Conservation (phyloP, 2,329 filamentous ascomycete species). For the Plectosphaerella sp. region DNA sequence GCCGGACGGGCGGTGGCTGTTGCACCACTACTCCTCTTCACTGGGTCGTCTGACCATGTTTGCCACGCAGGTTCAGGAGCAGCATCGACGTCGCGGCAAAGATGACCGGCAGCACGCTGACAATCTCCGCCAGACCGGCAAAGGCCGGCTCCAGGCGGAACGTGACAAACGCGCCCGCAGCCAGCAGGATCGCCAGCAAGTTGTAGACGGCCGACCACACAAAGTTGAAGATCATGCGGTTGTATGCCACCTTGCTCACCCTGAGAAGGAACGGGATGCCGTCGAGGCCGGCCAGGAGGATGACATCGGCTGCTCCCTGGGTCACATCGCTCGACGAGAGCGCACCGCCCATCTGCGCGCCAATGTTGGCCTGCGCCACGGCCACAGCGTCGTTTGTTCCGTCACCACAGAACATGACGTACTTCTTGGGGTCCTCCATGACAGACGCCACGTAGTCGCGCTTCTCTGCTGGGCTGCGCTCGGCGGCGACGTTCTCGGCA, state of each 20-base stretch:
- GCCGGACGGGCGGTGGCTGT: too few relatives aligned
- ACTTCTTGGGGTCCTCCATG: conserved; percentile 18
- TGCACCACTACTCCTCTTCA: too few relatives aligned
- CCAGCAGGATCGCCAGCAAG: conserved; percentile 54
- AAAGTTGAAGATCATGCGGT: conserved; percentile 56
- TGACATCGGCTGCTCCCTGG: conserved; percentile 50
- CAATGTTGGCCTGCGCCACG: conserved; percentile 55
- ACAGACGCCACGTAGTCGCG: conserved; percentile 42
- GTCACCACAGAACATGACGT: conserved; percentile 57
- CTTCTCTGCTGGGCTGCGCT: conserved; percentile 50
- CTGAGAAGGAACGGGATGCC: conserved; percentile 49
- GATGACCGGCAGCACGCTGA: conserved; percentile 61
- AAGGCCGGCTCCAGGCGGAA: conserved; percentile 42
- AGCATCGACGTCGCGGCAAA: conserved; percentile 23
- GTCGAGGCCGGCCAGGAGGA: conserved; percentile 47
- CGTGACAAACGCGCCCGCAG: conserved; percentile 52
- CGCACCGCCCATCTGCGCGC: conserved; percentile 49
- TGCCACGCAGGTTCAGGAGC: conserved; percentile 6
- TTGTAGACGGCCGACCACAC: conserved; percentile 61
- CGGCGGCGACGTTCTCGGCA: conserved; percentile 30
- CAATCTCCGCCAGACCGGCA: conserved; percentile 61
- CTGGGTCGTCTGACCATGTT: background rate
- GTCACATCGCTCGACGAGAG: conserved; percentile 45
- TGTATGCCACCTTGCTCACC: conserved; percentile 28
- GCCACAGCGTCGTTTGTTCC: conserved; percentile 62